A percentile compares a stretch with the other conserved stretches of the same genome.
Conservation (phyloP, 805 yeast species). For the Hanseniaspora pseudoguilliermondii region DNA sequence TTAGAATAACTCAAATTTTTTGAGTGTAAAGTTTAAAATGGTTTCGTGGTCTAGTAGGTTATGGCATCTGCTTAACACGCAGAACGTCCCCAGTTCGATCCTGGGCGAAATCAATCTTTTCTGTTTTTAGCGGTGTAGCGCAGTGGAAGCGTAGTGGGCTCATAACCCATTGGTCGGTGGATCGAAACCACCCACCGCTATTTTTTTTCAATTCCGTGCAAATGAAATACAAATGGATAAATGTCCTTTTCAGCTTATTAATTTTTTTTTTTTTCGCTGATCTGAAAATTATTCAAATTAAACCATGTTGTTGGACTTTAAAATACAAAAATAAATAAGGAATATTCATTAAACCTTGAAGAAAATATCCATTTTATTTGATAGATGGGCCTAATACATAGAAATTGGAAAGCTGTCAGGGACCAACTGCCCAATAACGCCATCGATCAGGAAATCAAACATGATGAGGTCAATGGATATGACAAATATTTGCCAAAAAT, state of each 20-base stretch:
- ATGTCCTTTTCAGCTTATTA: too few species aligned
- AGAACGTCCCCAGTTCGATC: slow-evolving; percentile 99
- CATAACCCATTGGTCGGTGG: slow-evolving; percentile 14
- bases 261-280: not conserved
- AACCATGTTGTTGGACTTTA: too few species aligned
- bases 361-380: not conserved
- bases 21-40: slow-evolving; percentile 27
- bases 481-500: slow-evolving; percentile 27
- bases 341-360: not conserved
- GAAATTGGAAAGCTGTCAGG: not conserved
- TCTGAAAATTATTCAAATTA: too few species aligned
- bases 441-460: not conserved
- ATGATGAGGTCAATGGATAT: slow-evolving; percentile 9
- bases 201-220: not conserved
- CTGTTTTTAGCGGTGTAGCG: slow-evolving; percentile 15
- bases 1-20: too few species aligned
- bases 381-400: not conserved
- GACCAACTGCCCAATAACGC: not conserved
- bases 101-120: slow-evolving; percentile 90
- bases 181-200: slow-evolving; percentile 14
- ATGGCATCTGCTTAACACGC: slow-evolving; percentile 99
- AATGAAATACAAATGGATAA: not conserved
- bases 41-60: slow-evolving; percentile 99
- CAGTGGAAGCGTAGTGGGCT: slow-evolving; percentile 15
- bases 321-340: too few species aligned